Conservation (phyloP, 2,329 filamentous ascomycete species). For the Xenoacremonium recifei region DNA sequence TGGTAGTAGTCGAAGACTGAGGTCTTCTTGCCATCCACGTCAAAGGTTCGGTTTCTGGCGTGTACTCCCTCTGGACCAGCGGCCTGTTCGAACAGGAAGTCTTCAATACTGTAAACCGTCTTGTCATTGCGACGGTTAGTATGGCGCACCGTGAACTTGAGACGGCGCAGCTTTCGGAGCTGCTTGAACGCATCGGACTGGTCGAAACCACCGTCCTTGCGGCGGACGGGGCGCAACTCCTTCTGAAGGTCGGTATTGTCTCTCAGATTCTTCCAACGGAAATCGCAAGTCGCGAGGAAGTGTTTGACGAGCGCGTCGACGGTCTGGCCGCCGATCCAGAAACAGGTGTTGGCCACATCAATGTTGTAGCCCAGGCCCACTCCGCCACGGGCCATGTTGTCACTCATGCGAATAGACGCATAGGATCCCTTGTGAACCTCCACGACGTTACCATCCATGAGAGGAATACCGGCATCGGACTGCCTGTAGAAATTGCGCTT, state of each 20-base stretch:
- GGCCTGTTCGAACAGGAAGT: constrained; percentile 46
- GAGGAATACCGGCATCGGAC: constrained; percentile 43
- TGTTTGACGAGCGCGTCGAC: constrained; percentile 38
- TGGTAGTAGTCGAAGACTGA: constrained; percentile 55
- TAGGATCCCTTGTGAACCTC: constrained; percentile 89
- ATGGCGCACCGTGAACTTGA: constrained; percentile 58
- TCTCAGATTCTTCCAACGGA: constrained; percentile 21
- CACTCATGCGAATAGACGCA: constrained; percentile 74
- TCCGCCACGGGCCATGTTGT: constrained; percentile 47
- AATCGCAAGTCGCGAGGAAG: constrained; percentile 31
- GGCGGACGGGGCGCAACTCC: constrained; percentile 34
- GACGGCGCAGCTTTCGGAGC: constrained; percentile 51
- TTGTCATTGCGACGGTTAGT: constrained; percentile 40
- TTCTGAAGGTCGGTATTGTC: constrained; percentile 25
- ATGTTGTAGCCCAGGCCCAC: constrained; percentile 78
- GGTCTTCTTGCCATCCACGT: constrained; percentile 44
- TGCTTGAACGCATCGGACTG: constrained; percentile 53
- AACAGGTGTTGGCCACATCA: constrained; percentile 88
- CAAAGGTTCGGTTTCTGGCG: constrained; percentile 55
- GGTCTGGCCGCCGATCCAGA: constrained; percentile 59
- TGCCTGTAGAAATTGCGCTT: constrained; percentile 80
- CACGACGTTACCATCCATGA: constrained; percentile 59
- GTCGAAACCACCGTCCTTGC: constrained; percentile 22
- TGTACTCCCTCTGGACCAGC: constrained; percentile 46
- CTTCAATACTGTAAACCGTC: constrained; percentile 52